phyloP scores from a whole-genome alignment of 352 stramenopile species.

The Phytophthora sp. region DNA sequence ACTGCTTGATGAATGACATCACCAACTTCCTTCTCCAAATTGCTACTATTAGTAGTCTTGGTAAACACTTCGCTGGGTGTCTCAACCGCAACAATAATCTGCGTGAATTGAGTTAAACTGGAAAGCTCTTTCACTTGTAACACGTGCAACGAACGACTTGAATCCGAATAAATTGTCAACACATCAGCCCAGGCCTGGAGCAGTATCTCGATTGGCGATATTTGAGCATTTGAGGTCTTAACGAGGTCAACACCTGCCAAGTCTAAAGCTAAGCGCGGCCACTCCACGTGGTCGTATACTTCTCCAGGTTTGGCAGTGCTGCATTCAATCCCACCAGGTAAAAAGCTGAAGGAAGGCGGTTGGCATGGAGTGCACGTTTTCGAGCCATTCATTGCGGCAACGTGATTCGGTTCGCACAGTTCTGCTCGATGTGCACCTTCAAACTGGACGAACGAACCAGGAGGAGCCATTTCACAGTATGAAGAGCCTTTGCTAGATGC shows the following conservation, averaged over 20 bases:
- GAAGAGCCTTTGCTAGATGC: conserved; percentile 24
- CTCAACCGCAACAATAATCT: conserved; percentile 40
- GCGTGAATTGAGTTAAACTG: background rate
- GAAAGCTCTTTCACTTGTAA: conserved; percentile 21
- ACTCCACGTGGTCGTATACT: conserved; percentile 49
- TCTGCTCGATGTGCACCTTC: conserved; percentile 35
- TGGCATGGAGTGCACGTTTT: conserved; percentile 40
- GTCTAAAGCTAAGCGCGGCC: conserved; percentile 35
- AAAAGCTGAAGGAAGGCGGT: conserved; percentile 34
- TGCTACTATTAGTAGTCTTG: background rate
- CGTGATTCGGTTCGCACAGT: conserved; percentile 39
- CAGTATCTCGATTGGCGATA: conserved; percentile 13
- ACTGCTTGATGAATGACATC: conserved; percentile 21
- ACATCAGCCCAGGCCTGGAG: conserved; percentile 31
- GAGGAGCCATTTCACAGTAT: conserved; percentile 36
- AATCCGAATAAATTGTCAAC: conserved; percentile 28
- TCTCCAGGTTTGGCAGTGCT: conserved; percentile 39
- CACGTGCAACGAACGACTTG: conserved; percentile 30
- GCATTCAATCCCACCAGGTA: conserved; percentile 43
- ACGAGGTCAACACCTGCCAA: conserved; percentile 32
- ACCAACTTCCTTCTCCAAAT: background rate
- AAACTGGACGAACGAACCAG: conserved; percentile 44
- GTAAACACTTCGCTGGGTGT: background rate
- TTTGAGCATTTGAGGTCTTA: background rate
- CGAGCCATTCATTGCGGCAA: conserved; percentile 29